Evolutionary conservation across 257 asterid species (phyloP).

Genomic region (Salvia rosmarinus): DNA sequence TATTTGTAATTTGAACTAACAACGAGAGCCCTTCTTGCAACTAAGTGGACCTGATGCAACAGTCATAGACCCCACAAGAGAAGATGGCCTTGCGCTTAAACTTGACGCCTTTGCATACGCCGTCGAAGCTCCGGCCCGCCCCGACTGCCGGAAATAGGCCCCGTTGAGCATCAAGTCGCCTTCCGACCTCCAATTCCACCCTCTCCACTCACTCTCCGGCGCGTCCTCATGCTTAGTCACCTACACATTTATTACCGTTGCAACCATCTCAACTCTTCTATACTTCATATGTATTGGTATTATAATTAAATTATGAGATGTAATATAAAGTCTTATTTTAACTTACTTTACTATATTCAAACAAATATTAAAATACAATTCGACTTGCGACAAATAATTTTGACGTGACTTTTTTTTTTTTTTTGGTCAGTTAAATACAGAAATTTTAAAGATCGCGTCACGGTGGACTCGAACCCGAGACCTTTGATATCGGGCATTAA

Average conservation of each 20-base stretch:
- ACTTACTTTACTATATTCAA: no score
- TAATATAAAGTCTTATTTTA: no score
- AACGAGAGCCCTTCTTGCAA: constrained; percentile 67
- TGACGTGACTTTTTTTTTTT: no score
- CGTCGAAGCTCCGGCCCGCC: constrained; percentile 56
- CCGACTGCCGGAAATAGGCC: constrained; percentile 70
- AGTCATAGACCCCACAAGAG: constrained; percentile 67
- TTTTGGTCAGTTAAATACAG: no score
- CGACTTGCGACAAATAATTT: no score
- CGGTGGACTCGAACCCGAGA: no score
- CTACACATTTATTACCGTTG: constrained; percentile 44
- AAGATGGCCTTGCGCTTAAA: constrained; percentile 70
- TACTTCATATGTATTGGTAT: no score
- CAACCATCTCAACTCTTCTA: no score
- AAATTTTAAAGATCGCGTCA: no score
- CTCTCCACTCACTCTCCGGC: constrained; percentile 76
- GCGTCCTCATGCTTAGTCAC: constrained; percentile 93
- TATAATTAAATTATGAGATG: no score
- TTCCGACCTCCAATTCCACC: constrained; percentile 88
- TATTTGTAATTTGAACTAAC: constrained; percentile 51
- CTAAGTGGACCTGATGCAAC: constrained; percentile 56
- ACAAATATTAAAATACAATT: no score
- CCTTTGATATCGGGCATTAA: no score
- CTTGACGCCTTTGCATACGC: constrained; percentile 78
- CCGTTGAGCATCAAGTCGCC: constrained; percentile 90